phyloP scores from a whole-genome alignment of 176 grass and related monocot genomes.

The Avena atlantica region DNA sequence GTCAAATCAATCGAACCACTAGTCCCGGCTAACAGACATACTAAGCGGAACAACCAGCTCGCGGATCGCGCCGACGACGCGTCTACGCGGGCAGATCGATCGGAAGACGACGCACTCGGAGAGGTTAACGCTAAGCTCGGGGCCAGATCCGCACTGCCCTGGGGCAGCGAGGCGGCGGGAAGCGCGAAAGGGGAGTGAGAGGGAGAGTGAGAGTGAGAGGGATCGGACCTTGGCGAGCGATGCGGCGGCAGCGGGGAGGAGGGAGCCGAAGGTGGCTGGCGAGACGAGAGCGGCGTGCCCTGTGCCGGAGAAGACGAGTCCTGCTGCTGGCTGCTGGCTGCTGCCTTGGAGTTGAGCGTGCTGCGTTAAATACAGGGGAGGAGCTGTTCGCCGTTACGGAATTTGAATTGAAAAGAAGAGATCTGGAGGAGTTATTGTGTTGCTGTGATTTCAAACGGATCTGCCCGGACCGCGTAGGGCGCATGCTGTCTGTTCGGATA shows the following conservation, averaged over 20 bases:
- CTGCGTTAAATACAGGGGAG: slow-evolving; percentile 21
- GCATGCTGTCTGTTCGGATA: not conserved
- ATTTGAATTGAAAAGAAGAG: not conserved
- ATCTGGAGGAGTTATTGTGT: slow-evolving; percentile 17
- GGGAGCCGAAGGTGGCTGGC: not conserved
- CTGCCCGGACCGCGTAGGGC: not conserved
- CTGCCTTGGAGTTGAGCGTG: not conserved
- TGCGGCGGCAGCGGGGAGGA: not conserved
- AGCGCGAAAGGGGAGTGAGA: not conserved
- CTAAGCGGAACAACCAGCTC: too few relatives aligned
- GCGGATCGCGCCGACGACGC: too few relatives aligned
- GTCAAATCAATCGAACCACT: not conserved
- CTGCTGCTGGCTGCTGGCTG: not conserved
- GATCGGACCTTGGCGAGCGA: slow-evolving; percentile 33
- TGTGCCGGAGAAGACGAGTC: not conserved
- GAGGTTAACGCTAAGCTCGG: too few relatives aligned
- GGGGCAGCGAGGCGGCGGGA: not conserved
- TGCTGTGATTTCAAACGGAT: not conserved
- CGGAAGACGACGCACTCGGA: too few relatives aligned
- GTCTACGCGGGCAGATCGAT: too few relatives aligned
- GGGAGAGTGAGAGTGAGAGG: not conserved
- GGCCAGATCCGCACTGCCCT: slow-evolving; percentile 15
- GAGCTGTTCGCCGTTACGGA: not conserved
- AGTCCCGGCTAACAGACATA: not conserved
- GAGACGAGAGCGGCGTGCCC: not conserved